Percentiles rank a stretch among this genome's conserved stretches.
These are phyloP conservation scores for Manihot esculenta DNA, from an alignment of 441 rosid genomes.

Conservation along the genomic window DNA sequence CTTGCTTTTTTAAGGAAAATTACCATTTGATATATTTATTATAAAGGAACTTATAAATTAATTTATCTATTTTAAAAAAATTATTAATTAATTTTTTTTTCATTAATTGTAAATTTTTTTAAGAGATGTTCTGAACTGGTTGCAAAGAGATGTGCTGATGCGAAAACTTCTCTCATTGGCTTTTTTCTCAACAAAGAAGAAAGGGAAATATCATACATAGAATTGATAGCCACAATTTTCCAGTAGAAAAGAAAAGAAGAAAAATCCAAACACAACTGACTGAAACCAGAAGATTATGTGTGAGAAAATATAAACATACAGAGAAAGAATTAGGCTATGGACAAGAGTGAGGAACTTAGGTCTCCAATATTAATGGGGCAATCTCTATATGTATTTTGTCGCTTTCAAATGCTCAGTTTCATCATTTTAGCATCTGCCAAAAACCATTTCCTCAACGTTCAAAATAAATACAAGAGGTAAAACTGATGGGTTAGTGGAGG, in stretches of 20 bases:
- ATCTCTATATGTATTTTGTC: background rate
- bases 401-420: background rate
- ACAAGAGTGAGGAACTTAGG: background rate
- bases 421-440: no score
- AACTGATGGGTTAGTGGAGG: no score
- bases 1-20: no score
- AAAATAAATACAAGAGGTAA: no score
- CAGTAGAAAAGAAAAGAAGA: background rate
- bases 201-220: background rate
- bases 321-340: background rate
- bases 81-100: no score
- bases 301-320: background rate
- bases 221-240: conserved; percentile 4
- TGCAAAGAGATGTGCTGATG: background rate
- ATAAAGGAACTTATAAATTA: no score
- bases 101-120: no score
- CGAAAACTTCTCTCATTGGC: background rate
- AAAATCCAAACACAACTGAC: background rate
- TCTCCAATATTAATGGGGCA: background rate
- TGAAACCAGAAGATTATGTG: background rate
- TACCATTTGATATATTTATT: no score
- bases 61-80: no score
- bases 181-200: background rate
- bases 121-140: no score
- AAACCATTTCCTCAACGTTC: no score